phyloP scores from a whole-genome alignment of 768 basidiomycete species.

The Austroboletus festivus region DNA sequence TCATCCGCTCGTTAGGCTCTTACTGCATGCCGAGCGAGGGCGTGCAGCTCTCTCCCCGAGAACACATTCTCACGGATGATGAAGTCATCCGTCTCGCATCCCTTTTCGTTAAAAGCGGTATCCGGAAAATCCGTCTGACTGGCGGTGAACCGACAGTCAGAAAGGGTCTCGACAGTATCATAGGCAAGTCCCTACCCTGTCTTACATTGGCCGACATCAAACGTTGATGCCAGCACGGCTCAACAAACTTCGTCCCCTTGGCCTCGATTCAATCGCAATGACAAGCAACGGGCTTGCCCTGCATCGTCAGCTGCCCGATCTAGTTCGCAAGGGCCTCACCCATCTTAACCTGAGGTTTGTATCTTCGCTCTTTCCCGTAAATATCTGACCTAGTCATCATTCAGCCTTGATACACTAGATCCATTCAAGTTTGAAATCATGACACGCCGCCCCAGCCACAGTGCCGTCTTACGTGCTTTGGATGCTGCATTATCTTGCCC shows the following conservation, averaged over 20 bases:
- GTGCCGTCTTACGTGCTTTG: constrained; percentile 67
- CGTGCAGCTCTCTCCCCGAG: constrained; percentile 66
- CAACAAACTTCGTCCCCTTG: constrained; percentile 55
- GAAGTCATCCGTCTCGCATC: constrained; percentile 71
- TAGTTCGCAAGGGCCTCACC: constrained; percentile 71
- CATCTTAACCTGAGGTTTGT: constrained; percentile 65
- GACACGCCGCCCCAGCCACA: constrained; percentile 74
- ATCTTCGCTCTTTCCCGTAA: not conserved
- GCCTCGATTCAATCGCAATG: constrained; percentile 77
- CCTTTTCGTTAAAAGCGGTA: constrained; percentile 77
- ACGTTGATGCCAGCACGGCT: constrained; percentile 46
- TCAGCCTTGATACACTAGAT: constrained; percentile 79
- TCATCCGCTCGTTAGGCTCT: constrained; percentile 51
- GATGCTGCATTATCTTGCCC: constrained; percentile 55
- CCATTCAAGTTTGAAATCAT: constrained; percentile 87
- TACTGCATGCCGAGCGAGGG: constrained; percentile 91
- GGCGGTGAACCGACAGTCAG: constrained; percentile 88
- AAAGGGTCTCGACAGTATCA: constrained; percentile 66
- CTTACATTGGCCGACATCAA: not conserved
- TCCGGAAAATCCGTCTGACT: constrained; percentile 84
- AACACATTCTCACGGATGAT: constrained; percentile 68
- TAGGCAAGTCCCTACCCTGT: constrained; percentile 44
- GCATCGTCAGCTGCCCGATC: constrained; percentile 63
- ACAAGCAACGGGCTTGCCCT: constrained; percentile 81
- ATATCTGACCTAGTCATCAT: constrained; percentile 4